Base-by-base conservation (phyloP, 2,329 filamentous ascomycete species). In the Epichloe brachyelytri region DNA sequence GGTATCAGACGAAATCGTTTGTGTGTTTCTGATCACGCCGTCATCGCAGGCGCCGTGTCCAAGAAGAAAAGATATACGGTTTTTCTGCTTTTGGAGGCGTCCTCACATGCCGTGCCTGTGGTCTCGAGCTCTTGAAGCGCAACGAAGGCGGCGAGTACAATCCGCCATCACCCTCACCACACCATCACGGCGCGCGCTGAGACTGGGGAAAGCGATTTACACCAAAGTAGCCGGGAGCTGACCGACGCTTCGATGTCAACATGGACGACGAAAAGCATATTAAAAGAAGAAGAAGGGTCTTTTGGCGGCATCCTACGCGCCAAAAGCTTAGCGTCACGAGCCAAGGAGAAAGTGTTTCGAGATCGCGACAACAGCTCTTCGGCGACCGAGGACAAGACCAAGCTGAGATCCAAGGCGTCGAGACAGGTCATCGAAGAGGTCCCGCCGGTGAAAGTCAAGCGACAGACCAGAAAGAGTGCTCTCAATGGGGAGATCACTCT, bases 271-370 rank as follows among this genome's bases (percentile, higher is more conserved):
- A 61, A 48, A 57, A 56, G 45, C 61, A 63, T 40, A 62, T 22
- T 36, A 54, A 37, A 54, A 57, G 49, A 68, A 68, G 58, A 72
- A 71, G 63, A 72, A 69, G 57, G 65, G 70, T 46, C 73, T 77
- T 54, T 70, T 71, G 66, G 68, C 34, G 67, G 66, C 53, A 63
- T 80, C 51, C 69, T 80, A 57, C 71, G 75, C 55, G 71, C 66
- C 54, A 69, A 69, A 54, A 75, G 71, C 61, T 65, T 67, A 49
- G 65, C 70, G 12, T 54, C 51, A 20, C 30, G 47, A 4, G 50
- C 46, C 41, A 52, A 49, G 44, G 37, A 40, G 8, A 56, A 52
- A 47, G 52, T 47, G 30, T 49, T 43, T 34, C 49, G 52, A 14
- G 37, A 47, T 12, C 37, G 51, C 19, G 51, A 46, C 4, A 41